Base-by-base conservation (phyloP, 2,329 filamentous ascomycete genomes). In the Claviceps sorghi region DNA sequence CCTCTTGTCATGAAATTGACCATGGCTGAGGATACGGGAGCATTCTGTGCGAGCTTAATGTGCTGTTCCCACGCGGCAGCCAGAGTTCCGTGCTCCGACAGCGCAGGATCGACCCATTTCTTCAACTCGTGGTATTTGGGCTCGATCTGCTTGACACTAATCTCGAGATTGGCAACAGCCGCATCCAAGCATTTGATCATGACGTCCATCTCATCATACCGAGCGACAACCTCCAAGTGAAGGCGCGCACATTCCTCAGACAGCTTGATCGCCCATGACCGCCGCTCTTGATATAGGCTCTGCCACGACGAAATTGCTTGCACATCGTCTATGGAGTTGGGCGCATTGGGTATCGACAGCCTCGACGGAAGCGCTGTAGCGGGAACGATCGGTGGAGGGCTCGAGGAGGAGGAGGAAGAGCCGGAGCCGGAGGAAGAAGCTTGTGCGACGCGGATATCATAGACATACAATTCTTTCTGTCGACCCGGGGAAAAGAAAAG, bases 231-330 rank as follows among this genome's bases (percentile, higher is more conserved):
- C 56, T 75, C 69, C 50, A 73, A 71, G 50, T 82, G 80, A 71
- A 88, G 83, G 49, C 72, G 71, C 49, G 74, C 74, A 59, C 87
- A 91, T 58, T 84, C 82, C 29, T 83, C 79, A 7, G 84, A 76
- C 36, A 94, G 70, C 41, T 74, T 75, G 51, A 83, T 70, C 0
- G 89, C 86, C 93, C 93, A 98, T 58, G 78, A 76, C 60, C 84
- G 81, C 54, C 93, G 83, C 54, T 83, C 78, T 65, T 83, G 84
- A 72, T 93, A 96, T 22, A 97, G 74, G 45, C 83, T 80, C 64
- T 88, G 86, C 91, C 93, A 98, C 79, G 89, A 84, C 61, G 83
- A 76, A 52, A 96, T 74, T 56, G 89, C 84, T 55, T 84, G 87
- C 56, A 88, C 83, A 62, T 90, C 82, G 44, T 83, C 76, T 59